These are phyloP conservation scores for Penstemon davidsonii DNA, from an alignment of 257 asterid species.

Conservation along the genomic window DNA sequence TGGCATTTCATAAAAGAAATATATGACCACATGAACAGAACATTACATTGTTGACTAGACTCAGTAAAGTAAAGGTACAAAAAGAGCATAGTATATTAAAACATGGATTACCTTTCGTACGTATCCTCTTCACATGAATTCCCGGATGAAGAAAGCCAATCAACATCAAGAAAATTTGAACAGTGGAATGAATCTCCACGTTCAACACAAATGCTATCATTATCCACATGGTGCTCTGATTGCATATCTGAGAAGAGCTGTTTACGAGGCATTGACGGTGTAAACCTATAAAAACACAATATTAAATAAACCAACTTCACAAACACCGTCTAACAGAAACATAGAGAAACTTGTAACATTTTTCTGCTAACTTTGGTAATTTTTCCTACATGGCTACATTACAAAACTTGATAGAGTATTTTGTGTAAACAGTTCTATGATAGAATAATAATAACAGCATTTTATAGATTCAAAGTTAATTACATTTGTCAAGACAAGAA, in stretches of 20 bases:
- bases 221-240: slow-evolving; percentile 44
- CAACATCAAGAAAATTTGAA: slow-evolving; percentile 76
- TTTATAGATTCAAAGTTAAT: no score
- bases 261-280: slow-evolving; percentile 59
- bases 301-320: no score
- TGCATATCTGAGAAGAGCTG: slow-evolving; percentile 50
- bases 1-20: neutral
- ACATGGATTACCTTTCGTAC: slow-evolving; percentile 60
- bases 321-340: neutral
- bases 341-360: neutral
- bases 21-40: neutral
- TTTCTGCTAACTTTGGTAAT: no score
- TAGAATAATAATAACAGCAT: neutral
- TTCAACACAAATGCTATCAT: slow-evolving; percentile 42
- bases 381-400: neutral
- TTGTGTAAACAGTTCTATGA: neutral
- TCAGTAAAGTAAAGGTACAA: neutral
- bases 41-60: neutral
- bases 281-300: slow-evolving; percentile 42
- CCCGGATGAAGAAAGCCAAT: slow-evolving; percentile 87
- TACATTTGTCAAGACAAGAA: no score
- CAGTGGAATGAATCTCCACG: slow-evolving; percentile 54
- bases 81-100: neutral
- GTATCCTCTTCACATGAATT: slow-evolving; percentile 87
- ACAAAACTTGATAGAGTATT: neutral